Evolutionary conservation across 176 grass and related monocot genomes (phyloP).

Genomic region (Poa pratensis): DNA sequence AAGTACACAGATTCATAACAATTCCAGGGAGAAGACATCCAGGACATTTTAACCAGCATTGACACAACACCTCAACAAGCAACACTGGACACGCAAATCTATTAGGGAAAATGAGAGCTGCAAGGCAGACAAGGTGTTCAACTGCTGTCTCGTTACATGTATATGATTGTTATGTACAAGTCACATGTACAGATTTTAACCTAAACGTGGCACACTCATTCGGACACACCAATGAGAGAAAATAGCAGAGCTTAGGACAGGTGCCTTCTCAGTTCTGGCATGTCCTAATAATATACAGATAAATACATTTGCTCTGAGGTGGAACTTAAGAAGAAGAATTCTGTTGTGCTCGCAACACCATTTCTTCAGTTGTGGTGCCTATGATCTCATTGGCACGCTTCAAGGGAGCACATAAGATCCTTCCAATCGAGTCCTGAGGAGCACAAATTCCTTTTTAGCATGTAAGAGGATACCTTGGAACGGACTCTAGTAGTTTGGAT

Average conservation of each 20-base stretch:
- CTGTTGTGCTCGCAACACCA: slow-evolving; percentile 69
- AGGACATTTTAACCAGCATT: neutral
- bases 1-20: neutral
- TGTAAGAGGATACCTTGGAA: slow-evolving; percentile 17
- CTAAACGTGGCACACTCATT: slow-evolving; percentile 1
- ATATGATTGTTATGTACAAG: slow-evolving; percentile 40
- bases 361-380: slow-evolving; percentile 85
- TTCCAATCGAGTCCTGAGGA: slow-evolving; percentile 68
- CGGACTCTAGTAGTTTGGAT: neutral
- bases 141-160: slow-evolving; percentile 3
- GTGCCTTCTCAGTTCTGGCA: neutral
- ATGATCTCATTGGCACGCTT: slow-evolving; percentile 88
- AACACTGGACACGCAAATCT: neutral
- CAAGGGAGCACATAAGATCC: slow-evolving; percentile 53
- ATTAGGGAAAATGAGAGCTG: too few relatives aligned
- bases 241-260: neutral
- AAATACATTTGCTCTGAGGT: neutral
- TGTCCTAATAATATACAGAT: slow-evolving; percentile 15
- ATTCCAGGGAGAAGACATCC: neutral
- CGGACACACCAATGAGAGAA: neutral
- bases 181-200: slow-evolving; percentile 16
- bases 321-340: slow-evolving; percentile 28
- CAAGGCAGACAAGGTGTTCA: too few relatives aligned
- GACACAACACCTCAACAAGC: neutral
- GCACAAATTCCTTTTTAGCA: slow-evolving; percentile 8